phyloP scores from a whole-genome alignment of 2,329 filamentous ascomycete genomes.

The Aspergillus fumigatiaffinis region DNA sequence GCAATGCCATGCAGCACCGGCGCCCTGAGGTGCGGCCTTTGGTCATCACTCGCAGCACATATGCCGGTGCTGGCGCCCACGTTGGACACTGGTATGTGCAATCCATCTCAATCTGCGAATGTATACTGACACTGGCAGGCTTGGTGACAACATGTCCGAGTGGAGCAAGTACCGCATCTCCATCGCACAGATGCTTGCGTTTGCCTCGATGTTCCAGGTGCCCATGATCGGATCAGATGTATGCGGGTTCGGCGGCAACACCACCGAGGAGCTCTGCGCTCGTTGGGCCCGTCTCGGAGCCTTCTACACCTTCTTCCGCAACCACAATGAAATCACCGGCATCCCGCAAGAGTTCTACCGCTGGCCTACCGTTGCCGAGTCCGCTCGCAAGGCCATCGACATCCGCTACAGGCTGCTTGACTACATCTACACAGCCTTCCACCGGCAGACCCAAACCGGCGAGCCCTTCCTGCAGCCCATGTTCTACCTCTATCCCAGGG shows the following conservation, averaged over 20 bases:
- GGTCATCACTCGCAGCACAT: slow-evolving; percentile 72
- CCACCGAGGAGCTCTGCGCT: slow-evolving; percentile 65
- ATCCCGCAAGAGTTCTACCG: slow-evolving; percentile 70
- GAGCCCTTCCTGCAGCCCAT: slow-evolving; percentile 65
- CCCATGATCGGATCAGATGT: slow-evolving; percentile 69
- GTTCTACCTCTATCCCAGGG: slow-evolving; percentile 66
- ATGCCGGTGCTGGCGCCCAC: slow-evolving; percentile 63
- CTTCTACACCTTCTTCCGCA: slow-evolving; percentile 72
- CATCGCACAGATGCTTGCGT: slow-evolving; percentile 58
- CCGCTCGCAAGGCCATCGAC: slow-evolving; percentile 64
- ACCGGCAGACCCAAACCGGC: slow-evolving; percentile 58
- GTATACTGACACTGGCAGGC: slow-evolving; percentile 31
- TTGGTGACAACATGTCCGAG: slow-evolving; percentile 57
- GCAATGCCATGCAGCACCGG: slow-evolving; percentile 62
- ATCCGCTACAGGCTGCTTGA: slow-evolving; percentile 74
- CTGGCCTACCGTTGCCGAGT: slow-evolving; percentile 60
- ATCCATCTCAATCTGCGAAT: slow-evolving; percentile 23
- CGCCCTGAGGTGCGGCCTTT: slow-evolving; percentile 63
- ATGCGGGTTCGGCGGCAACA: slow-evolving; percentile 69
- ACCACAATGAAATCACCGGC: slow-evolving; percentile 58
- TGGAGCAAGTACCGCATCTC: slow-evolving; percentile 59
- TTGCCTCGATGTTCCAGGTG: slow-evolving; percentile 63
- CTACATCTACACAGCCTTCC: slow-evolving; percentile 72
- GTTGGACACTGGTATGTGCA: slow-evolving; percentile 52
- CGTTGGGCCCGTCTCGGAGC: slow-evolving; percentile 73